Evolutionary conservation across 2,329 filamentous ascomycete species (phyloP).

Genomic region (Fusarium pseudograminearum): DNA sequence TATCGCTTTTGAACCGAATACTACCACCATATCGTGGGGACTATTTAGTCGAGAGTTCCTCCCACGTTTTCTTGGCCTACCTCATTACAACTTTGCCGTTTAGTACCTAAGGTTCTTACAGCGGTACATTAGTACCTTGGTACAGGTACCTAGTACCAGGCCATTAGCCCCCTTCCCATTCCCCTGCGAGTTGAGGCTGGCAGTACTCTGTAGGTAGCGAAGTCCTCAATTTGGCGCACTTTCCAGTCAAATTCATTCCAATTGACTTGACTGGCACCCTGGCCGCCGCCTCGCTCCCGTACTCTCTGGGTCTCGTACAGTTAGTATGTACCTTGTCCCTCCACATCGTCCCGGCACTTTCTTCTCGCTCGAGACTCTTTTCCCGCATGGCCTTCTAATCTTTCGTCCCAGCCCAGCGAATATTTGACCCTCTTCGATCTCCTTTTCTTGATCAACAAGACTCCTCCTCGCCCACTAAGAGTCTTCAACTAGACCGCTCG

Average conservation of each 20-base stretch:
- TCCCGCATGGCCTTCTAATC: conserved; percentile 22
- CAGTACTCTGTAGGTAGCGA: neutral
- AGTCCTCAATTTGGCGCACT: conserved; percentile 13
- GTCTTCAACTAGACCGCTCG: conserved; percentile 5
- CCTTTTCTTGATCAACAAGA: conserved; percentile 10
- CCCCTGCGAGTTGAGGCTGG: neutral
- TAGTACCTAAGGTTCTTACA: neutral
- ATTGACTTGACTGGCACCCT: conserved; percentile 2
- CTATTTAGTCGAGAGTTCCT: conserved; percentile 8
- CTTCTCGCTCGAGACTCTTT: conserved; percentile 30
- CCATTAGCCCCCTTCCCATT: neutral
- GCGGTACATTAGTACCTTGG: neutral
- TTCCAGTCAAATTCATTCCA: conserved; percentile 25
- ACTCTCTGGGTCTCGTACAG: neutral
- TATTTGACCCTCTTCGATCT: conserved; percentile 32
- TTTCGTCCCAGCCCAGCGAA: conserved; percentile 1
- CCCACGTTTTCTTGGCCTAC: conserved; percentile 8
- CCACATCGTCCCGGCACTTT: conserved; percentile 41
- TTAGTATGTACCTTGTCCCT: conserved; percentile 12
- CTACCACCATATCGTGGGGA: neutral
- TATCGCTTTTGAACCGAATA: conserved; percentile 1
- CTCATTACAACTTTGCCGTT: neutral
- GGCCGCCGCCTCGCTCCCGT: conserved; percentile 1
- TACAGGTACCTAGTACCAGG: too few relatives aligned
- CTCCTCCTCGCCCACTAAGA: conserved; percentile 5